A percentile compares a stretch with the other conserved stretches of the same genome.
These are phyloP conservation scores for Podospora pseudopauciseta DNA, from an alignment of 495 filamentous ascomycete genomes.

Conservation along the genomic window DNA sequence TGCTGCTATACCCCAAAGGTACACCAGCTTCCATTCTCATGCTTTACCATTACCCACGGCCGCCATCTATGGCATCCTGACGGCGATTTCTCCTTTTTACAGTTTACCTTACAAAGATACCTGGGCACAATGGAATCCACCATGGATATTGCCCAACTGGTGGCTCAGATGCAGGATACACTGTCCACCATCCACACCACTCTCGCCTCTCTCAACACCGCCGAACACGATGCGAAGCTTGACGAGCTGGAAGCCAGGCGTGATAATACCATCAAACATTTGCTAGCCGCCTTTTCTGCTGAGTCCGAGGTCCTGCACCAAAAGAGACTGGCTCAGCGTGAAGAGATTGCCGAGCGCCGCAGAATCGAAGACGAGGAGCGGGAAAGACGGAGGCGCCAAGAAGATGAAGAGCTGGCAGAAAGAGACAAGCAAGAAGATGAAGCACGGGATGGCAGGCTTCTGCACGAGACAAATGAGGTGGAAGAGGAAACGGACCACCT, in stretches of 20 bases:
- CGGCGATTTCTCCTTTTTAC: neutral
- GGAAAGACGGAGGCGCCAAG: conserved; percentile 25
- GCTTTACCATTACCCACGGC: neutral
- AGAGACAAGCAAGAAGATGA: conserved; percentile 25
- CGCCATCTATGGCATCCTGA: neutral
- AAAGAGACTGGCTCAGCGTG: conserved; percentile 25
- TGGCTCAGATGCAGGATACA: conserved; percentile 37
- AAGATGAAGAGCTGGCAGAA: conserved; percentile 30
- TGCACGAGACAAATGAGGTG: conserved; percentile 21
- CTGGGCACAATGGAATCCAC: conserved; percentile 5
- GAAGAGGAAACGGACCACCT: conserved; percentile 31
- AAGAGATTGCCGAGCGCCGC: conserved; percentile 28
- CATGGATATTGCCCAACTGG: conserved; percentile 32
- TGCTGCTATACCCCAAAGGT: neutral
- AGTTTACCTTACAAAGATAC: too few relatives aligned
- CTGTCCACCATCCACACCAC: conserved; percentile 33
- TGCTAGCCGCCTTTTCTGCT: conserved; percentile 25
- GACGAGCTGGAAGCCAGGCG: conserved; percentile 32
- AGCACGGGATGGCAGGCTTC: conserved; percentile 20
- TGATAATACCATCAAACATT: conserved; percentile 23
- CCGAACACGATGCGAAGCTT: conserved; percentile 29
- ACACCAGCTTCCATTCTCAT: neutral
- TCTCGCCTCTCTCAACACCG: conserved; percentile 26
- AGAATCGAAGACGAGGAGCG: conserved; percentile 36
- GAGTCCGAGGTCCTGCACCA: conserved; percentile 22